Conservation (phyloP, 1,284 basidiomycete genomes). For the Ganoderma lingzhi region DNA sequence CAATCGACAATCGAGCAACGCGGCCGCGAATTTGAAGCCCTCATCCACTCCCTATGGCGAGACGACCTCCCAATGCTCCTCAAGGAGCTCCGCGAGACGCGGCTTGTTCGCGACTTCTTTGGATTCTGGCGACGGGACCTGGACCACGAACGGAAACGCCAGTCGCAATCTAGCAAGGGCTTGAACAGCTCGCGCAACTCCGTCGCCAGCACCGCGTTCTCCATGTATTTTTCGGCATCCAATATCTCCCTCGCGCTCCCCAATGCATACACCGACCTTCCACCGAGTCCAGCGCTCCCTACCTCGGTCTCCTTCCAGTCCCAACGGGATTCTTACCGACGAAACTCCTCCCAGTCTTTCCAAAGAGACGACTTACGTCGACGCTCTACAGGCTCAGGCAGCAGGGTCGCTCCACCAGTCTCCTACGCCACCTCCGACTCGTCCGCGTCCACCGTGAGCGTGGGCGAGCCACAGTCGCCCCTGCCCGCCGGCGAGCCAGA, state of each 20-base stretch:
- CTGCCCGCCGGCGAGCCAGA: conserved; percentile 13
- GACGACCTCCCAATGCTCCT: conserved; percentile 71
- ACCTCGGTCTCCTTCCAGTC: conserved; percentile 5
- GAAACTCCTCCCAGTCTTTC: conserved; percentile 18
- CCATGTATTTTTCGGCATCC: conserved; percentile 62
- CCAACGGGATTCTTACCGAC: conserved; percentile 16
- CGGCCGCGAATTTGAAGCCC: conserved; percentile 60
- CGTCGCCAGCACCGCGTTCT: conserved; percentile 54
- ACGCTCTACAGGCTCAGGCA: conserved; percentile 17
- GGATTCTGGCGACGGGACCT: conserved; percentile 76
- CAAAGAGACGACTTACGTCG: conserved; percentile 18
- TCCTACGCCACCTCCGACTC: conserved; percentile 32
- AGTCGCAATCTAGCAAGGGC: conserved; percentile 21
- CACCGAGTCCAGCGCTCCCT: conserved; percentile 33
- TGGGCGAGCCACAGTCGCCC: conserved; percentile 26
- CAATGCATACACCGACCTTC: conserved; percentile 47
- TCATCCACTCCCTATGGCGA: conserved; percentile 65
- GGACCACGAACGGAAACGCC: conserved; percentile 58
- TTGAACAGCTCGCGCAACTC: conserved; percentile 36
- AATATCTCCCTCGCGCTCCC: conserved; percentile 45
- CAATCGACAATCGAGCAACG: conserved; percentile 72
- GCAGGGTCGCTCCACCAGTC: conserved; percentile 4
- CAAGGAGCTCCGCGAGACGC: conserved; percentile 66
- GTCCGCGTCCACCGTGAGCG: conserved; percentile 30
- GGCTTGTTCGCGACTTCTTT: conserved; percentile 76